Percentiles rank a stretch among this genome's conserved stretches.
Evolutionary conservation across 495 filamentous ascomycete species (phyloP).

Genomic region (Collariella sp.): DNA sequence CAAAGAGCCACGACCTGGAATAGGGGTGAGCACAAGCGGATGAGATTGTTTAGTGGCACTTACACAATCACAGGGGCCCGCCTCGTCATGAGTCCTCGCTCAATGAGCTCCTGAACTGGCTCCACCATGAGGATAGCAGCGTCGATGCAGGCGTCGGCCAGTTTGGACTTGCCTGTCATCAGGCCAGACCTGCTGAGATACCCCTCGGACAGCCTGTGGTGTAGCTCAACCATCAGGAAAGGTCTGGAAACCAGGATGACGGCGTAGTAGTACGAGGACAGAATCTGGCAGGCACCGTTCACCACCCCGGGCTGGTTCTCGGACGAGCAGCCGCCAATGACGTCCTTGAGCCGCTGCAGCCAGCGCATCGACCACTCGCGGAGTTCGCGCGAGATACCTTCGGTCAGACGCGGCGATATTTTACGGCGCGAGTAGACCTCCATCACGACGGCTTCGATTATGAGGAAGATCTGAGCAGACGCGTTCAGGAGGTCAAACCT

Average conservation of each 20-base stretch:
- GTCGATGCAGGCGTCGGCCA: conserved; percentile 42
- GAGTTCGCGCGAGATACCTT: conserved; percentile 38
- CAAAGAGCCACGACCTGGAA: conserved; percentile 39
- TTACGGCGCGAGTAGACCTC: conserved; percentile 40
- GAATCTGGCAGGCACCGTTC: conserved; percentile 36
- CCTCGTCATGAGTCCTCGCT: conserved; percentile 24
- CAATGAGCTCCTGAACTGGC: conserved; percentile 28
- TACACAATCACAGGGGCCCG: conserved; percentile 37
- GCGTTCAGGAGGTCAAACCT: conserved; percentile 37
- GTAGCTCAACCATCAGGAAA: conserved; percentile 41
- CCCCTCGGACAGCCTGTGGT: conserved; percentile 29
- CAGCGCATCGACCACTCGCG: conserved; percentile 38
- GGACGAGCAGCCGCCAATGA: conserved; percentile 11
- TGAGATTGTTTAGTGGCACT: conserved; percentile 7
- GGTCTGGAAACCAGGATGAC: conserved; percentile 40
- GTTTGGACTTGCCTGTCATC: conserved; percentile 28
- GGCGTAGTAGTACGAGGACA: conserved; percentile 39
- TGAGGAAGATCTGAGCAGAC: conserved; percentile 35
- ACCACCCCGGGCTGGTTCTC: conserved; percentile 13
- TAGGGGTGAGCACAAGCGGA: not conserved
- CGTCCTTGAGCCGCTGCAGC: conserved; percentile 29
- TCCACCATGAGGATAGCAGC: conserved; percentile 40
- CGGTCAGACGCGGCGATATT: conserved; percentile 38
- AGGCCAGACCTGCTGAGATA: not conserved
- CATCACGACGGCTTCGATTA: conserved; percentile 34